Conservation (phyloP, 129 eudicot species). For the Lactuca sativa region DNA sequence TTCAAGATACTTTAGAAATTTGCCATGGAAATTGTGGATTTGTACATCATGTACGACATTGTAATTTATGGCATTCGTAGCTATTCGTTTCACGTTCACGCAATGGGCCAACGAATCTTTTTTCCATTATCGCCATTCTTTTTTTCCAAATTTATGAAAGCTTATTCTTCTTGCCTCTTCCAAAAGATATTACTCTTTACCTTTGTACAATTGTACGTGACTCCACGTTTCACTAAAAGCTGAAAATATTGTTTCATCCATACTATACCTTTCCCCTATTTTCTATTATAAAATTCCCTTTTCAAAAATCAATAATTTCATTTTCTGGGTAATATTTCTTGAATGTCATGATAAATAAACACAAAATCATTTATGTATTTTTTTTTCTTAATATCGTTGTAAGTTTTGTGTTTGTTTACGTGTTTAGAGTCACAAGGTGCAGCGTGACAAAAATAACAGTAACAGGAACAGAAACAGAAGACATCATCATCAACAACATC, state of each 20-base stretch:
- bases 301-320: neutral
- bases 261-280: neutral
- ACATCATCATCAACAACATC: conserved; percentile 37
- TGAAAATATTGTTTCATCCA: conserved; percentile 20
- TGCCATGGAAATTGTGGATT: conserved; percentile 10
- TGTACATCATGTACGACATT: conserved; percentile 1
- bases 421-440: conserved; percentile 10
- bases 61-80: conserved; percentile 16
- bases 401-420: neutral
- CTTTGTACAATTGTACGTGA: conserved; percentile 16
- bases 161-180: conserved; percentile 12
- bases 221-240: conserved; percentile 17
- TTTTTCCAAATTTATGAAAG: conserved; percentile 17
- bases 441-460: neutral
- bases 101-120: conserved; percentile 26
- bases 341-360: no score
- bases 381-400: neutral
- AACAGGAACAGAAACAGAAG: conserved; percentile 24
- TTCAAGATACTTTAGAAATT: neutral
- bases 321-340: neutral
- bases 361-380: no score
- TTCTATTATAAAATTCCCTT: neutral
- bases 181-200: conserved; percentile 16
- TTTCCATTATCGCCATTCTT: neutral
- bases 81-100: conserved; percentile 20